phyloP scores from a whole-genome alignment of 1,284 basidiomycete species.

The Ganoderma resinaceum region DNA sequence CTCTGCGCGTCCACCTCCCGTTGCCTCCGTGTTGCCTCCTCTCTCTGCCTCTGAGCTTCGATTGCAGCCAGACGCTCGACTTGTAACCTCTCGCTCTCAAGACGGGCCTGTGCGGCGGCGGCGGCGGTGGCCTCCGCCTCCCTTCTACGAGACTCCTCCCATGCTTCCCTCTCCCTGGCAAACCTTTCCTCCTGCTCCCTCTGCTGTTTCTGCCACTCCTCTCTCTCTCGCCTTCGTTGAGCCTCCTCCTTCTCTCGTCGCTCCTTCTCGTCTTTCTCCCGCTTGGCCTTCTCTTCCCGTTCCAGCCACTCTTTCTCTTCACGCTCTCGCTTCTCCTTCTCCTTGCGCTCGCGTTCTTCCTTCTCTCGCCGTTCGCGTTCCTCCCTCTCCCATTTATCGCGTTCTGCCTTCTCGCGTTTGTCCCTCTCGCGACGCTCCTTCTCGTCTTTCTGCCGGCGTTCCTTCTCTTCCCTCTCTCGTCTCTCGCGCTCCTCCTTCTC shows the following conservation, averaged over 20 bases:
- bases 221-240: constrained; percentile 17
- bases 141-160: constrained; percentile 22
- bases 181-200: constrained; percentile 19
- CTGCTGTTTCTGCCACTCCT: constrained; percentile 16
- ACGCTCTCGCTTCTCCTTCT: constrained; percentile 22
- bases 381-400: constrained; percentile 30
- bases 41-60: constrained; percentile 24
- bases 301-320: constrained; percentile 13
- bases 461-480: constrained; percentile 33
- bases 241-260: constrained; percentile 12
- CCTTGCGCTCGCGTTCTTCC: constrained; percentile 21
- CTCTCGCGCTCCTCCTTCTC: constrained; percentile 25
- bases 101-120: constrained; percentile 11
- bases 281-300: constrained; percentile 27
- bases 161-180: constrained; percentile 20
- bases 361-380: constrained; percentile 32
- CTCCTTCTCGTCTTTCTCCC: constrained; percentile 13
- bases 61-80: constrained; percentile 19
- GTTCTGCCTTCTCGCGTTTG: constrained; percentile 35
- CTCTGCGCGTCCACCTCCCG: constrained; percentile 10
- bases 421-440: constrained; percentile 35
- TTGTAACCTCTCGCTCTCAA: constrained; percentile 15
- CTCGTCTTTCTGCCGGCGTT: constrained; percentile 39
- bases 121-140: constrained; percentile 15
- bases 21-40: constrained; percentile 1